These are phyloP conservation scores for Nelumbo lutea DNA, from an alignment of 164 flowering plant species.

Conservation along the genomic window DNA sequence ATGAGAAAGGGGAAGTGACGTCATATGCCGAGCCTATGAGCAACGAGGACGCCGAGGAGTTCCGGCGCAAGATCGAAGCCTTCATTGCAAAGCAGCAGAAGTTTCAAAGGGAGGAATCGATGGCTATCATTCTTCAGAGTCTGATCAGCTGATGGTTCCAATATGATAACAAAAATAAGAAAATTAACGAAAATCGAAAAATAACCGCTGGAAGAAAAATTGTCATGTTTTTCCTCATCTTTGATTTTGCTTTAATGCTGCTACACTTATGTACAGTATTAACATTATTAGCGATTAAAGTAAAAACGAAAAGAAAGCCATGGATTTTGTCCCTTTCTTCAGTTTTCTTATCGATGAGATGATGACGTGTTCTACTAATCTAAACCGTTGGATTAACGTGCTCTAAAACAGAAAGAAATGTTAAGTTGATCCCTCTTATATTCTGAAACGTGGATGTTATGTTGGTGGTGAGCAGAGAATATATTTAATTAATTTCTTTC, in stretches of 20 bases:
- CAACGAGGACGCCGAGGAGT: conserved; percentile 45
- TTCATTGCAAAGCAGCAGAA: conserved; percentile 40
- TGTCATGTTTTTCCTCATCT: background rate
- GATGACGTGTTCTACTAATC: too few species aligned
- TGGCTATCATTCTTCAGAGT: conserved; percentile 1
- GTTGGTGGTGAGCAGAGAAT: too few species aligned
- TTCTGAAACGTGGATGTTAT: too few species aligned
- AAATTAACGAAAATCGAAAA: background rate
- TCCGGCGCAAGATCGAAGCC: conserved; percentile 33
- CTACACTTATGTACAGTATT: background rate
- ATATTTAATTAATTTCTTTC: too few species aligned
- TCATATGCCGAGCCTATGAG: conserved; percentile 30
- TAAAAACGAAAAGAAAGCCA: too few species aligned
- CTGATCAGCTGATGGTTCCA: background rate
- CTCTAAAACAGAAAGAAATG: too few species aligned
- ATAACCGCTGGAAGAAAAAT: background rate
- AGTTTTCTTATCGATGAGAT: too few species aligned
- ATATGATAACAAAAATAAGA: background rate
- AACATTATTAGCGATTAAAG: background rate
- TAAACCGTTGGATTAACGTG: too few species aligned
- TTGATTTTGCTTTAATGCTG: background rate
- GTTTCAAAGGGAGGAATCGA: conserved; percentile 27
- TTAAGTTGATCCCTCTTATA: too few species aligned
- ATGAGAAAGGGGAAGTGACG: background rate
- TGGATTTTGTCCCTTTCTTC: too few species aligned